phyloP scores from a whole-genome alignment of 1,139 yeast species.

The Blastobotrys apis region DNA sequence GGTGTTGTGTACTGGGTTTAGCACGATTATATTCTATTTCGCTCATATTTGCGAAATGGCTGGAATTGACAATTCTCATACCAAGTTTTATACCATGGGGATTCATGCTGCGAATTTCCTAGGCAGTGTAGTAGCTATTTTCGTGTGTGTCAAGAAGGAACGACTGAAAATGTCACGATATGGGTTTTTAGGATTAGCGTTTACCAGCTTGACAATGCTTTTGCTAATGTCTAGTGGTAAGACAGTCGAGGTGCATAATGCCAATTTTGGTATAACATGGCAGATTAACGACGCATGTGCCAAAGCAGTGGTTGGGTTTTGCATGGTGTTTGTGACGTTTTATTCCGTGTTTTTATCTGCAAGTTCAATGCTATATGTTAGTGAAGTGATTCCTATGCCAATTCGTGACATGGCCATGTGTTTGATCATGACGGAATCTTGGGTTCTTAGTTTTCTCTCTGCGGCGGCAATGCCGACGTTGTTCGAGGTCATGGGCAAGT shows the following conservation, averaged over 20 bases:
- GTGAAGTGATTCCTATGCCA: conserved; percentile 49
- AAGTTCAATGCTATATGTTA: conserved; percentile 44
- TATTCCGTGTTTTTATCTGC: conserved; percentile 43
- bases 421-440: conserved; percentile 50
- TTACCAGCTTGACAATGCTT: conserved; percentile 40
- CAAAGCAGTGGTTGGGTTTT: conserved; percentile 44
- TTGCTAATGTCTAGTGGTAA: conserved; percentile 27
- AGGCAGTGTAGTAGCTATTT: conserved; percentile 45
- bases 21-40: conserved; percentile 45
- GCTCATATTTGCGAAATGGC: conserved; percentile 21
- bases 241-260: background rate
- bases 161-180: conserved; percentile 31
- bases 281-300: conserved; percentile 35
- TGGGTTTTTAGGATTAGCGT: conserved; percentile 37
- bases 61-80: conserved; percentile 16
- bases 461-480: conserved; percentile 38
- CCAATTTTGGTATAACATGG: conserved; percentile 26
- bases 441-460: conserved; percentile 44
- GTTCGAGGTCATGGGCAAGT: conserved; percentile 26
- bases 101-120: conserved; percentile 27
- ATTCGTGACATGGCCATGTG: conserved; percentile 48
- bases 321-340: conserved; percentile 46
- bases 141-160: conserved; percentile 38
- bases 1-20: conserved; percentile 66
- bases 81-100: conserved; percentile 24